Conservation (phyloP, 257 asterid genomes). For the Scutellaria minor region DNA sequence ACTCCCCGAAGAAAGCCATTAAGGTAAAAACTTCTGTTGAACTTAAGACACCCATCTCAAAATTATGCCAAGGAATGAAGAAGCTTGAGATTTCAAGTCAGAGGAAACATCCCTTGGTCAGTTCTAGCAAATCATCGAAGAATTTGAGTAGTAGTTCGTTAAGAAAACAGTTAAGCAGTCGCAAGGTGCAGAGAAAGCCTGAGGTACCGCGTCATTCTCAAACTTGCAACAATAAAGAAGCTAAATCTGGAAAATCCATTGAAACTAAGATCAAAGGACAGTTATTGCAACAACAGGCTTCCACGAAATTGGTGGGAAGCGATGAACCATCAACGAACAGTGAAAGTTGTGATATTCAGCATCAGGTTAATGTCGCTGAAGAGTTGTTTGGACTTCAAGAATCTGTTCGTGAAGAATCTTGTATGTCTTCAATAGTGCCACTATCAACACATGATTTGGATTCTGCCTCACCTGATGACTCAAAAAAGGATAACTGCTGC, state of each 20-base stretch:
- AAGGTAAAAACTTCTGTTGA: conserved; percentile 64
- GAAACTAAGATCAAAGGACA: conserved; percentile 37
- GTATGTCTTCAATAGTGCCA: conserved; percentile 17
- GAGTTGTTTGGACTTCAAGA: conserved; percentile 31
- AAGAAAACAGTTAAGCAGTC: conserved; percentile 34
- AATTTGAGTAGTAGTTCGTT: conserved; percentile 35
- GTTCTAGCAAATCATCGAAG: conserved; percentile 46
- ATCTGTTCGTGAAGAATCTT: conserved; percentile 35
- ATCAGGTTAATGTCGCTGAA: conserved; percentile 7
- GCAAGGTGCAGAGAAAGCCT: conserved; percentile 42
- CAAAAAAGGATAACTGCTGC: conserved; percentile 23
- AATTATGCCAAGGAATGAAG: conserved; percentile 66
- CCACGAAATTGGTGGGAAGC: conserved; percentile 34
- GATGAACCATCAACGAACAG: conserved; percentile 23
- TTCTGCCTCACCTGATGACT: conserved; percentile 31
- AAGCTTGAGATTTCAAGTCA: conserved; percentile 75
- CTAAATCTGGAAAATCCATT: conserved; percentile 38
- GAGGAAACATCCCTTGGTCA: conserved; percentile 51
- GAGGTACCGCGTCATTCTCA: conserved; percentile 34
- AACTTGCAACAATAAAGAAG: conserved; percentile 34
- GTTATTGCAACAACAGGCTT: conserved; percentile 24
- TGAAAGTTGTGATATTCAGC: conserved; percentile 13
- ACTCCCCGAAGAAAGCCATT: conserved; percentile 66
- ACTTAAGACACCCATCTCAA: conserved; percentile 58
- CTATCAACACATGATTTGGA: conserved; percentile 9